phyloP scores from a whole-genome alignment of 495 filamentous ascomycete species.

The Umbilicaria muhlenbergii region DNA sequence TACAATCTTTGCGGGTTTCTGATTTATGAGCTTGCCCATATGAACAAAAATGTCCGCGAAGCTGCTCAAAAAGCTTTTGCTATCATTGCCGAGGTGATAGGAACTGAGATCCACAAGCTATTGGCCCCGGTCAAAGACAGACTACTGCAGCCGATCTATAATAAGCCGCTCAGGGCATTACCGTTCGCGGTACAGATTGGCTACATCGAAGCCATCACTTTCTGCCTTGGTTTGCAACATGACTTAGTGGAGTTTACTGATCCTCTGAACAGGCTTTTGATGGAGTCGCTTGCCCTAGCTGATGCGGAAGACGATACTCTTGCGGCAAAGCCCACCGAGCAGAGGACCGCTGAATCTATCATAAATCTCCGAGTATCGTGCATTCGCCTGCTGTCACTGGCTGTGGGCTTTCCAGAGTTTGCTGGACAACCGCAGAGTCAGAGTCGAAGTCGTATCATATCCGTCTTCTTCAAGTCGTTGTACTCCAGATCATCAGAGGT shows the following conservation, averaged over 20 bases:
- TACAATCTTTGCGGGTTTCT: slow-evolving; percentile 66
- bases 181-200: slow-evolving; percentile 91
- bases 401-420: slow-evolving; percentile 85
- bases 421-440: slow-evolving; percentile 50
- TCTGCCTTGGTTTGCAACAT: slow-evolving; percentile 71
- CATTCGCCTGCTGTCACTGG: slow-evolving; percentile 79
- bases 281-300: slow-evolving; percentile 82
- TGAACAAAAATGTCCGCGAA: slow-evolving; percentile 85
- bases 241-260: slow-evolving; percentile 85
- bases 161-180: slow-evolving; percentile 82
- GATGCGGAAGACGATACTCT: slow-evolving; percentile 86
- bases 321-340: slow-evolving; percentile 70
- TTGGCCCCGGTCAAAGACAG: slow-evolving; percentile 76
- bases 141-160: slow-evolving; percentile 73
- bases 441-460: slow-evolving; percentile 70
- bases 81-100: slow-evolving; percentile 61
- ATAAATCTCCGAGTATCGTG: slow-evolving; percentile 87
- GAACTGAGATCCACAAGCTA: slow-evolving; percentile 68
- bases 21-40: slow-evolving; percentile 75
- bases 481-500: slow-evolving; percentile 85
- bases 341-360: slow-evolving; percentile 79
- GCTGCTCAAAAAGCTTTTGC: slow-evolving; percentile 66
- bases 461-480: slow-evolving; percentile 92
- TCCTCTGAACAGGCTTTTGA: slow-evolving; percentile 69
- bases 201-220: slow-evolving; percentile 93